These are phyloP conservation scores for Candida multigemmis DNA, from an alignment of 805 yeast genomes.

Conservation along the genomic window DNA sequence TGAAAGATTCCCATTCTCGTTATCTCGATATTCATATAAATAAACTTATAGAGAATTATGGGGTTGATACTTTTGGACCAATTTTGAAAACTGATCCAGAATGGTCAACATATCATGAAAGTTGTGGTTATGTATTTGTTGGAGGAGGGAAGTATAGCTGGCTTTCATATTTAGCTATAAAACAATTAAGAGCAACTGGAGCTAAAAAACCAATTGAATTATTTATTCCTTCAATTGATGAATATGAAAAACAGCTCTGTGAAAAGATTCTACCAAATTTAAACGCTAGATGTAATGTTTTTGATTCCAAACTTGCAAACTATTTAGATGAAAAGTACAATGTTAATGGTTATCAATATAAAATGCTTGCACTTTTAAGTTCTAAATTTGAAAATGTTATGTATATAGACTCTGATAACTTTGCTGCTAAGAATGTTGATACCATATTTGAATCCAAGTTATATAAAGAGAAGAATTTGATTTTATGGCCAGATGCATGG, in stretches of 20 bases:
- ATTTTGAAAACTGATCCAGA: slow-evolving; percentile 25
- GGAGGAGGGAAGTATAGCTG: slow-evolving; percentile 47
- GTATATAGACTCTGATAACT: slow-evolving; percentile 44
- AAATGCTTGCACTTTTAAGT: slow-evolving; percentile 51
- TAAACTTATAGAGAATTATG: slow-evolving; percentile 14
- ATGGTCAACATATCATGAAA: slow-evolving; percentile 22
- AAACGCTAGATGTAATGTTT: slow-evolving; percentile 39
- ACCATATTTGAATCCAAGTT: slow-evolving; percentile 35
- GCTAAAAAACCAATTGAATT: slow-evolving; percentile 43
- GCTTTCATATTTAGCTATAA: slow-evolving; percentile 40
- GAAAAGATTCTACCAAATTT: slow-evolving; percentile 30
- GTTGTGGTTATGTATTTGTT: slow-evolving; percentile 37
- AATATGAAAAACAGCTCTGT: slow-evolving; percentile 41
- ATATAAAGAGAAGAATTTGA: slow-evolving; percentile 38
- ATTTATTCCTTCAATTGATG: slow-evolving; percentile 33
- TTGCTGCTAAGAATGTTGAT: slow-evolving; percentile 34
- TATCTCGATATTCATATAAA: slow-evolving; percentile 22
- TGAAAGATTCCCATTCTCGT: slow-evolving; percentile 28
- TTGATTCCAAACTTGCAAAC: slow-evolving; percentile 17
- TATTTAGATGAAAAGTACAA: slow-evolving; percentile 9
- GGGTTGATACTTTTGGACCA: slow-evolving; percentile 26
- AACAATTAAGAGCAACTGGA: slow-evolving; percentile 36
- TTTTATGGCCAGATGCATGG: slow-evolving; percentile 69
- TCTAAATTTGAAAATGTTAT: slow-evolving; percentile 44
- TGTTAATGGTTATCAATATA: slow-evolving; percentile 41